phyloP scores from a whole-genome alignment of 2,329 filamentous ascomycete species.

The Boeremia lycopersici region DNA sequence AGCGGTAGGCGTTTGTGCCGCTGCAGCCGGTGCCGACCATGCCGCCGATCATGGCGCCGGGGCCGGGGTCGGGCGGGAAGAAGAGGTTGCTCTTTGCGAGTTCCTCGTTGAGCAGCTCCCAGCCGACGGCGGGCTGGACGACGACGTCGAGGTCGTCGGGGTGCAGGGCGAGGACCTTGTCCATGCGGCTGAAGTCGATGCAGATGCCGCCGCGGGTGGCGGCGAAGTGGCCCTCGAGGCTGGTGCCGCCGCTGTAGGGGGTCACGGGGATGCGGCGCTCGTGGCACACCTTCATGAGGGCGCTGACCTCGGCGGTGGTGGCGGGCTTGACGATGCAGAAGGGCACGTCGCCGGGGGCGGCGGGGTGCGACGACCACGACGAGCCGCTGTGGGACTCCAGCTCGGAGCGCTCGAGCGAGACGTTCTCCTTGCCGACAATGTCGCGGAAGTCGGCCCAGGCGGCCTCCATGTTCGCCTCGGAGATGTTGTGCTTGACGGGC shows the following conservation, averaged over 20 bases:
- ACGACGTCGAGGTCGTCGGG: conserved; percentile 68
- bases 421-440: conserved; percentile 66
- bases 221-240: conserved; percentile 86
- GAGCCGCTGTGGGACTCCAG: conserved; percentile 64
- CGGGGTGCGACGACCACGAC: conserved; percentile 65
- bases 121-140: conserved; percentile 73
- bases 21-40: conserved; percentile 80
- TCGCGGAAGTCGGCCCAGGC: conserved; percentile 68
- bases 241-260: conserved; percentile 85
- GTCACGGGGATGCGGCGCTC: conserved; percentile 80
- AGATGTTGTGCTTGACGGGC: conserved; percentile 61
- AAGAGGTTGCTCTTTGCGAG: conserved; percentile 76
- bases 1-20: conserved; percentile 89
- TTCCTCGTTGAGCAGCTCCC: conserved; percentile 83
- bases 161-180: conserved; percentile 77
- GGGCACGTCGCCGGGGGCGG: conserved; percentile 51
- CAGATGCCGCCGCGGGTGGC: conserved; percentile 83
- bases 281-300: conserved; percentile 88
- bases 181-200: conserved; percentile 85
- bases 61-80: conserved; percentile 90
- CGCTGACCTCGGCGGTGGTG: conserved; percentile 81
- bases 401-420: conserved; percentile 63
- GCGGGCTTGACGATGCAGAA: conserved; percentile 75
- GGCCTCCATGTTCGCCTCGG: conserved; percentile 64
- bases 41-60: conserved; percentile 89